These are phyloP conservation scores for Boletus rubroflammeus DNA, from an alignment of 768 basidiomycete genomes.

Conservation along the genomic window DNA sequence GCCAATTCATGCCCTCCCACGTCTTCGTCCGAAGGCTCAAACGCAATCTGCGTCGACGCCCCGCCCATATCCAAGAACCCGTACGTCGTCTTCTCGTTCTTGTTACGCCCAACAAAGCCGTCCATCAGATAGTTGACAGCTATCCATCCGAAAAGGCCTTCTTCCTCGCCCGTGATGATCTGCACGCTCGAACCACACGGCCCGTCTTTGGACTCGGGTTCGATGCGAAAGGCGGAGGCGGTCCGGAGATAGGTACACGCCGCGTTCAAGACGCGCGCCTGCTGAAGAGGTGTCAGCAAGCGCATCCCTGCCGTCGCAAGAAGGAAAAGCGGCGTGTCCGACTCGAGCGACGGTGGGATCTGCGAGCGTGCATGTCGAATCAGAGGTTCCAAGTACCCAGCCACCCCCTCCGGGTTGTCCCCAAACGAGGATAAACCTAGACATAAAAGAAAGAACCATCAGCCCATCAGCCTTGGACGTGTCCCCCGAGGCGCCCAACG, in stretches of 20 bases:
- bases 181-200: conserved; percentile 91
- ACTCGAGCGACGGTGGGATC: conserved; percentile 82
- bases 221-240: conserved; percentile 79
- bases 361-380: conserved; percentile 76
- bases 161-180: conserved; percentile 97
- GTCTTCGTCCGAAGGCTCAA: conserved; percentile 73
- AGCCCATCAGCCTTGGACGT: not conserved
- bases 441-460: not conserved
- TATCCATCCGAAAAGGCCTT: conserved; percentile 98
- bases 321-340: conserved; percentile 86
- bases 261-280: conserved; percentile 66
- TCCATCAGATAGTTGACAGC: conserved; percentile 99
- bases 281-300: conserved; percentile 64
- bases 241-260: conserved; percentile 73
- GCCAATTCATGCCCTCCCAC: conserved; percentile 47
- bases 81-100: conserved; percentile 72
- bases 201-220: conserved; percentile 57
- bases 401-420: conserved; percentile 64
- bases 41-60: conserved; percentile 97
- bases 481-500: not conserved
- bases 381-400: conserved; percentile 74
- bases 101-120: conserved; percentile 60
- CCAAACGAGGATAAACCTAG: conserved; percentile 86
- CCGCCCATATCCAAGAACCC: conserved; percentile 99
- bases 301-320: conserved; percentile 99